Base-by-base conservation (phyloP, 345 rosid genomes). In the Melaleuca quinquenervia region DNA sequence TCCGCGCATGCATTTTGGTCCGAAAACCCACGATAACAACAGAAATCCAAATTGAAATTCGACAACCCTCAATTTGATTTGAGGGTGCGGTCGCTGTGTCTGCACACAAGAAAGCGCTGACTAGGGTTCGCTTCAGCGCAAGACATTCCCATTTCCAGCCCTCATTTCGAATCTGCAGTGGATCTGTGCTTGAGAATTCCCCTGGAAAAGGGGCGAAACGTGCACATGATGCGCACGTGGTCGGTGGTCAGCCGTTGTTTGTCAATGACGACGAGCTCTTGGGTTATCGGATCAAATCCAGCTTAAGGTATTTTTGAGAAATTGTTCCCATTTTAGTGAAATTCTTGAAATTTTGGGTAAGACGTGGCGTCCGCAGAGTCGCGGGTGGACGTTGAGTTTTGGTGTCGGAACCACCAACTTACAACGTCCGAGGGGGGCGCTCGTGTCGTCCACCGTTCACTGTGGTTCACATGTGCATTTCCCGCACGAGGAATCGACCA, bases 121-220 rank as follows among this genome's bases (percentile, higher is more conserved):
- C 8, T 12, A 26, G 16, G 8, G 32, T 58, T 58, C 3, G 3
- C 15, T 56, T 14, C 8, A 11, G 0, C 6, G 11, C 5, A 56
- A 12, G 32, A 58, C 32, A 13, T n/a, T 11, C 52, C 52, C 14
- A 50, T 50, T 50, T 12, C 18, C 15, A 15, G 2, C 18, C 1
- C 52, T 51, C 18, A 3, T 51, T 51, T 14, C 16, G 5, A 3
- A 6, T 12, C 12, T 4, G 4, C 13, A 50, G 52, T 5, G 52
- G 3, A 50, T 50, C 13, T 50, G 11, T 50, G 13, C 14, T 50
- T 11, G 3, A 50, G 52, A 50, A 50, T 11, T 50, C 52, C 27
- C 1, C 22, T 10, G 0, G 14, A 24, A 56, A 26, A 56, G 0
- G 15, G 27, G 3, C 11, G 2, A 24, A 56, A 26, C 0, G 0